Base-by-base conservation (phyloP, 371 early-diverging fungal species). In the Gilbertella persicaria region DNA sequence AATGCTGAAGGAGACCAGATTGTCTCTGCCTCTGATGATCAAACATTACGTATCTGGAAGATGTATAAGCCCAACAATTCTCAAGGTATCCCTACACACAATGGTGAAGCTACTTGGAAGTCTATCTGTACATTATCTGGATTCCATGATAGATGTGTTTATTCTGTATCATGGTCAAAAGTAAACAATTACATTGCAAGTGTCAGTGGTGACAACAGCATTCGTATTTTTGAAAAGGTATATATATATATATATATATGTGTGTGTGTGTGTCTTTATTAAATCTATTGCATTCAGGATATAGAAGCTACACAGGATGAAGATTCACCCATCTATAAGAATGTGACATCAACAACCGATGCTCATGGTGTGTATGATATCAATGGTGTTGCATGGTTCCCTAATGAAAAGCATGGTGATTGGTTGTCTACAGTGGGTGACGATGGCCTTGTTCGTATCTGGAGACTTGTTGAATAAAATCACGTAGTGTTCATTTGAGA, bases 111-210 rank as follows among this genome's bases (percentile, higher is more conserved):
- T 4, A 72, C 75, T 17, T 94, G 88, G 86, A 81, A 79, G 45
- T 87, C 87, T 38, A 66, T 88, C 4, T 78, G 68, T 17, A 86
- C 87, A 1, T 54, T 92, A 7, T 66, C 79, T 0, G 86, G 90
- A 1, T 73, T 78, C 17, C 94, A 95, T 62, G 66, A 78, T 8
- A 79, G 96, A 25, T 86, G 92, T 30, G 90, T 97, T 37, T 97
- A 94, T 66, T 89, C 90, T 3, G 95, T 97, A 0, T 90, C 96
- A 26, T 97, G 96, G 96, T 87, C 90, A 17, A 86, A 87, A 36
- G 67, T 73, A 19, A 66, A 77, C 40, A 86, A 81, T 7, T 60
- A 57, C 25, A 80, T 97, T 33, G 94, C 92, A 2, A 94, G 91
- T 28, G 86, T 89, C 3, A 81, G 89, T 46, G 93, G 92, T 4